Base-by-base conservation (phyloP, 140 eudicot genomes). In the Oenanthe javanica region DNA sequence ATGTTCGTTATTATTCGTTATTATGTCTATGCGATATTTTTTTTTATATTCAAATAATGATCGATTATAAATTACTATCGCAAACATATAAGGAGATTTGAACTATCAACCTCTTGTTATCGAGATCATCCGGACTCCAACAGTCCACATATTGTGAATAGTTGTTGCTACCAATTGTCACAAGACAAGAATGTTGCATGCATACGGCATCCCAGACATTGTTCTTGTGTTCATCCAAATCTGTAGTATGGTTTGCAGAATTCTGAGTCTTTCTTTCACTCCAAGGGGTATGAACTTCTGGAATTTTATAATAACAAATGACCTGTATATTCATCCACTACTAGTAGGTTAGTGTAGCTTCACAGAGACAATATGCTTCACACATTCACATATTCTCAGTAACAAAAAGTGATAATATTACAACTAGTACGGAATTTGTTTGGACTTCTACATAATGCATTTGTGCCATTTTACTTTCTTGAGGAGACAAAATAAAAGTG, bases 321-420 rank as follows among this genome's bases (percentile, higher is more conserved):
- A 77, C 72, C 80, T 77, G 80, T 38, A 77, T 54, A 77, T 55
- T 57, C 36, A 51, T 31, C 80, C 80, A 77, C 80, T 23, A 77
- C 40, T 0, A 23, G 31, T 31, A 31, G 31, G 31, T 31, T 31
- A 31, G 31, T 31, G 13, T 77, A 52, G 80, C 72, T 77, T 77
- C 51, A 77, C 57, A 52, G 80, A 55, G n/a, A 42, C 38, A 42
- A 18, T 54, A 57, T 57, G 52, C 80, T 77, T 52, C 46, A 57
- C 80, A 77, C 72, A 77, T 77, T 77, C 19, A 42, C 70, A 43
- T 40, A 57, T 54, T n/a, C 69, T n/a, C 69, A 61, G 42, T 16
- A 77, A 51, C 61, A 51, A 4, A 77, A 49, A 51, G 50, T 77
- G 70, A 52, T 36, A 4, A 61, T 6, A 0, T 61, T 61, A 61